Evolutionary conservation across 2,329 filamentous ascomycete species (phyloP), one percentile per base, ranked within the genome.

Genomic region (Colletotrichum gloeosporioides): DNA sequence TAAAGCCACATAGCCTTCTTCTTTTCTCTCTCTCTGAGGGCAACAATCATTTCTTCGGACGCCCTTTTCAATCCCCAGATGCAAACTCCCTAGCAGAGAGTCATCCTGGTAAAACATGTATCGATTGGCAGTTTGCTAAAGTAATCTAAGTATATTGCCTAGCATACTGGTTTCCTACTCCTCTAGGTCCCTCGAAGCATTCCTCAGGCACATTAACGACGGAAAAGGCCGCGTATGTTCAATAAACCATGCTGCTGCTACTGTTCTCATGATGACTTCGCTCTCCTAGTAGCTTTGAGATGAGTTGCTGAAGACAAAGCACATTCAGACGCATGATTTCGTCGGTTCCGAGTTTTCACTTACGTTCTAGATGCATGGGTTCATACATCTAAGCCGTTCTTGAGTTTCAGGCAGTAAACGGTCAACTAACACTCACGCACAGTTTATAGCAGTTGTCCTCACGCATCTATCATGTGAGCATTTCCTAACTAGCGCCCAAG

Each of bases 401-500:
- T 1, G 3, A n/a, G 2, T 49, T 49, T 7, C 39, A 49, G 39
- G 18, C 0, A 10, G 39, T 44, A 44, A 8, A 44, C 3, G 4
- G 39, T 31, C 29, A 2, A 31, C 8, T 31, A 6, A 10, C 9
- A 44, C 3, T 2, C 39, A 2, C 39, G 39, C 3, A 3, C 5
- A 4, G 0, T 18, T n/a, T n/a, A 12, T 22, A 22, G 18, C 3
- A 49, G 39, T 49, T n/a, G 0, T 49, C 18, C n/a, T 13, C 2
- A 8, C n/a, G 13, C 10, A 0, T 22, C 6, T 13, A 9, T 53
- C 6, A 22, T 53, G n/a, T 53, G 6, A 53, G n/a, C 10, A 1
- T 22, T 22, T 22, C n/a, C 44, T 13, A 0, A 53, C 4, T 10
- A 25, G 0, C 10, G 3, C 0, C 44, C 0, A 53, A 53, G n/a